Conservation (phyloP, 2,329 filamentous ascomycete species). For the Ophiostoma piceae region DNA sequence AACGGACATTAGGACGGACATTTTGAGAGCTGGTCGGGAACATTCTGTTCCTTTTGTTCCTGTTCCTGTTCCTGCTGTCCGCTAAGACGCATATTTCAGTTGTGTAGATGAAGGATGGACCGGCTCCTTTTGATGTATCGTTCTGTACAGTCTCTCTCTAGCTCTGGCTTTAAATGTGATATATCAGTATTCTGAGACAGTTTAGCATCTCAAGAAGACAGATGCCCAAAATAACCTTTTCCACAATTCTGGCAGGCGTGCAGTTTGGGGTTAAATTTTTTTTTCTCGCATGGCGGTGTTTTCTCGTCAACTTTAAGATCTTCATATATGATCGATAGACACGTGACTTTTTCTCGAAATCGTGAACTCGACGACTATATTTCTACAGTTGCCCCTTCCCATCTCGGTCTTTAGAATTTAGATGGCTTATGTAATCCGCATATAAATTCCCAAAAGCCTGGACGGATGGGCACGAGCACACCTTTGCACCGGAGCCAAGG, state of each 20-base stretch:
- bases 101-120: background rate
- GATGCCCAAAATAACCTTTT: background rate
- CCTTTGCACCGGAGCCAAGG: background rate
- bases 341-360: background rate
- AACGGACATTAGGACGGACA: constrained; percentile 5
- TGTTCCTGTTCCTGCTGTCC: background rate
- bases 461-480: background rate
- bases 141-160: background rate
- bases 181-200: background rate
- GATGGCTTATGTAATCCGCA: background rate
- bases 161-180: background rate
- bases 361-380: background rate
- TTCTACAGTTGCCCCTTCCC: background rate
- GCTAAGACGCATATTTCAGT: background rate
- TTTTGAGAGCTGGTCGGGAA: background rate
- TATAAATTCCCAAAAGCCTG: background rate
- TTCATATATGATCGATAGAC: background rate
- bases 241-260: background rate
- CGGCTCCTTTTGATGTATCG: background rate
- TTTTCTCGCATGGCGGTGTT: too few species aligned
- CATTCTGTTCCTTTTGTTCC: background rate
- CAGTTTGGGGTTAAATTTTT: too few species aligned
- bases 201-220: background rate
- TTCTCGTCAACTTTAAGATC: too few species aligned
- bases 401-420: background rate